Evolutionary conservation across 2,329 filamentous ascomycete species (phyloP), one percentile per base, ranked within the genome.

Genomic region (Calonectria fujianensis): DNA sequence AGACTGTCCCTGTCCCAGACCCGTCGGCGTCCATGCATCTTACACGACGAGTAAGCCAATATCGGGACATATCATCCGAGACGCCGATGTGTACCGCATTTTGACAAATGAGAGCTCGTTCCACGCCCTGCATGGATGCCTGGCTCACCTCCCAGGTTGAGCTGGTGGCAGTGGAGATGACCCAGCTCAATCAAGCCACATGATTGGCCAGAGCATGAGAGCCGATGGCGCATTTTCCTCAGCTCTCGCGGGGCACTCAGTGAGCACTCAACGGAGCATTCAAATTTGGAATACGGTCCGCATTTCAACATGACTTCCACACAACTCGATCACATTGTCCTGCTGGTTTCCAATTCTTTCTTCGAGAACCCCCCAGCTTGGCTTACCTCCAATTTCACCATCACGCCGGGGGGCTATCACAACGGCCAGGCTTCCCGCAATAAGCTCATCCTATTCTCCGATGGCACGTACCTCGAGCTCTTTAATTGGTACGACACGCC

Each of bases 401-500:
- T 63, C 57, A 63, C 57, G 10, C 35, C 35, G 5, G 57, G 57
- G 29, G 57, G 57, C 57, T 41, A 63, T 29, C 57, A 63, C 35
- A 63, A 41, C 24, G 57, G 57, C 57, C 57, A 63, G 16, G 35
- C 57, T 20, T 63, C 57, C 20, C 57, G 57, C 16, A 63, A 63
- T 7, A 63, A 63, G 10, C 57, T 63, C 57, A 63, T 63, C 13
- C 14, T 63, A 13, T 63, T 63, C 29, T 6, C 35, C 57, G 57
- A 63, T 11, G 57, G 57, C 10, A 63, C 57, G 2, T 63, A 63
- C 39, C 57, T 63, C 7, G 57, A 63, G 35, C 37, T 63, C 13
- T 63, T 63, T 16, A 63, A 41, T 13, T 63, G 57, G 57, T 41
- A 63, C 57, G 57, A 63, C 57, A 41, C 35, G 8, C 57, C 57